These are phyloP conservation scores for Pistacia vera DNA, from an alignment of 345 rosid genomes.

Conservation along the genomic window DNA sequence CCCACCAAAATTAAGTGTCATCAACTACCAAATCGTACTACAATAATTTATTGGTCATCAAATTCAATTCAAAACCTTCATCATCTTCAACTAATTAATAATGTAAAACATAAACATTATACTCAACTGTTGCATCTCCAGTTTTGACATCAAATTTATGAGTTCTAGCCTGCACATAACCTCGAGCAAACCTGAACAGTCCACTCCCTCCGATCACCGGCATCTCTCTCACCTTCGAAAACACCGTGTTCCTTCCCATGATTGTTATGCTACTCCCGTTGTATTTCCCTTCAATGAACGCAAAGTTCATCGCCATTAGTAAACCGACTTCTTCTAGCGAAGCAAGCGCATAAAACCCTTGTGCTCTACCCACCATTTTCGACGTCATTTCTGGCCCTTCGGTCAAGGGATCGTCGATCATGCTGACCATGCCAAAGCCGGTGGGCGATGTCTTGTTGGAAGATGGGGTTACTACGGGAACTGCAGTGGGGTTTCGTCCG, in stretches of 20 bases:
- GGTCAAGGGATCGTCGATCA: constrained; percentile 77
- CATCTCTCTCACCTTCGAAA: constrained; percentile 65
- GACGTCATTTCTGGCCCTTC: constrained; percentile 55
- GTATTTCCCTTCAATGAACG: constrained; percentile 64
- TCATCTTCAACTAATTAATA: constrained; percentile 28
- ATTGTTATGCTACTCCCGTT: constrained; percentile 69
- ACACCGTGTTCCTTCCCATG: constrained; percentile 62
- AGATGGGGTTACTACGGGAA: constrained; percentile 39
- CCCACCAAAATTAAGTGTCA: no score
- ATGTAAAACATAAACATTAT: constrained; percentile 56
- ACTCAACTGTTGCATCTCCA: constrained; percentile 53
- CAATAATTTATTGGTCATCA: no score
- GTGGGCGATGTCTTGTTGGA: constrained; percentile 26
- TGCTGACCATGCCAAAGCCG: constrained; percentile 48
- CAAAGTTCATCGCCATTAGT: constrained; percentile 73
- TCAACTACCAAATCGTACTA: no score
- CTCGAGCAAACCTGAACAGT: constrained; percentile 73
- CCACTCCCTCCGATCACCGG: constrained; percentile 83
- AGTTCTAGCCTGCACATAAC: constrained; percentile 63
- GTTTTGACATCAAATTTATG: constrained; percentile 33
- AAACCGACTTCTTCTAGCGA: constrained; percentile 57
- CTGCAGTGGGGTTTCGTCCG: constrained; percentile 54
- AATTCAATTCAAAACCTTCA: no score
- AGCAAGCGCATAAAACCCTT: constrained; percentile 67
- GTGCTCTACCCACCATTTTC: constrained; percentile 67